Evolutionary conservation across 1,139 yeast species (phyloP).

Genomic region (Diutina neorugosa): DNA sequence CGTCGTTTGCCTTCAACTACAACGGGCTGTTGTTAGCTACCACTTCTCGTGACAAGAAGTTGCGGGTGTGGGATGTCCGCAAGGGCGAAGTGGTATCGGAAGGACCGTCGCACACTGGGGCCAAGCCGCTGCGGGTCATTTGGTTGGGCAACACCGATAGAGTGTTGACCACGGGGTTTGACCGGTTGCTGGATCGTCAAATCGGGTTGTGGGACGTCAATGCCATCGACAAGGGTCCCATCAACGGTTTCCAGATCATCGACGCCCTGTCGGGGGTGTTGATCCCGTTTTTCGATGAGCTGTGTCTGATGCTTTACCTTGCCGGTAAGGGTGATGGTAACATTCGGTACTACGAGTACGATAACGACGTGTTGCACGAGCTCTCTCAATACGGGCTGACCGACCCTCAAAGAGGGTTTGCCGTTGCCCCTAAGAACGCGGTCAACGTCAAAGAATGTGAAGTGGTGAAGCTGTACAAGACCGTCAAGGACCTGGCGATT

Average conservation of each 20-base stretch:
- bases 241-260: constrained; percentile 74
- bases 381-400: constrained; percentile 78
- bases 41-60: constrained; percentile 81
- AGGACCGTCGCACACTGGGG: constrained; percentile 87
- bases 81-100: constrained; percentile 62
- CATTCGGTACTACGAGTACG: constrained; percentile 83
- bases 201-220: constrained; percentile 84
- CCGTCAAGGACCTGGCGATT: constrained; percentile 67
- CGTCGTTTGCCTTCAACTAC: constrained; percentile 82
- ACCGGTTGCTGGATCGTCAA: constrained; percentile 87
- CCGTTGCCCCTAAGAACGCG: constrained; percentile 72
- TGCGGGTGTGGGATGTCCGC: constrained; percentile 87
- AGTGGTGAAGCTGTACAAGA: constrained; percentile 67
- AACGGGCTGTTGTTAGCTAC: constrained; percentile 83
- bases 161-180: constrained; percentile 90
- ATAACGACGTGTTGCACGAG: constrained; percentile 68
- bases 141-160: constrained; percentile 88
- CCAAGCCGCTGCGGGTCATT: constrained; percentile 74
- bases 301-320: constrained; percentile 67
- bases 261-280: constrained; percentile 90
- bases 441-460: constrained; percentile 79
- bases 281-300: constrained; percentile 80
- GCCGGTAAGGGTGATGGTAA: constrained; percentile 99
- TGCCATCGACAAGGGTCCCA: constrained; percentile 66
- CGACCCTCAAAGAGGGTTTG: constrained; percentile 94